Evolutionary conservation across 2,329 filamentous ascomycete species (phyloP).

Genomic region (Alternaria ethzedia): DNA sequence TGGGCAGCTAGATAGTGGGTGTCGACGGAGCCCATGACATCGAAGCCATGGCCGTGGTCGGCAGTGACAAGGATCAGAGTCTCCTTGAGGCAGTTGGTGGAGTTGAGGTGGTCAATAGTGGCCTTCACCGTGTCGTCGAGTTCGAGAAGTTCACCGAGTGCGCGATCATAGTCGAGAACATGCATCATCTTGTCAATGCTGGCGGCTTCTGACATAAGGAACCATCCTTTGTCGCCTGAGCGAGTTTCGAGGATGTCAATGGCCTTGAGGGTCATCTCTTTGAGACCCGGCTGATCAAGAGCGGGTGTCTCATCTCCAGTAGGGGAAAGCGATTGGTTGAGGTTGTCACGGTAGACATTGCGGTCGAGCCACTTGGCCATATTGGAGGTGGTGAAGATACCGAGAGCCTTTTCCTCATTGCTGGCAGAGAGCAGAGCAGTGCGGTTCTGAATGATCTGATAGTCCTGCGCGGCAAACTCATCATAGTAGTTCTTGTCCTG

Average conservation of each 20-base stretch:
- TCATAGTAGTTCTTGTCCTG: conserved; percentile 74
- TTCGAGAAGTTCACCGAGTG: conserved; percentile 83
- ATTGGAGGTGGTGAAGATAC: conserved; percentile 77
- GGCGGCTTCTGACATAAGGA: conserved; percentile 86
- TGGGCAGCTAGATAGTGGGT: conserved; percentile 76
- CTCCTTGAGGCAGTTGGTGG: conserved; percentile 71
- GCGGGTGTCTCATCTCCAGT: conserved; percentile 69
- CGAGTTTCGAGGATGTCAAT: conserved; percentile 75
- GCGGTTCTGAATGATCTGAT: conserved; percentile 75
- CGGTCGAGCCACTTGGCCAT: conserved; percentile 87
- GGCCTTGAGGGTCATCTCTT: conserved; percentile 89
- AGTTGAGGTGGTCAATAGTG: conserved; percentile 72
- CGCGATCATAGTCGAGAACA: conserved; percentile 80
- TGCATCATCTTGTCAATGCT: conserved; percentile 94
- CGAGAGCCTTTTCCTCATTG: conserved; percentile 69
- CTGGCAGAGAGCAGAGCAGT: conserved; percentile 68
- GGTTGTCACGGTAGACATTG: conserved; percentile 76
- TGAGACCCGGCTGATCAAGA: conserved; percentile 79
- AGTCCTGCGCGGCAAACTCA: conserved; percentile 74
- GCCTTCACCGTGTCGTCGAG: conserved; percentile 83
- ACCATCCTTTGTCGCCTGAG: conserved; percentile 75
- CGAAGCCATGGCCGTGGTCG: conserved; percentile 90
- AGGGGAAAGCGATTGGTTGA: conserved; percentile 73
- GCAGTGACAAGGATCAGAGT: conserved; percentile 82
- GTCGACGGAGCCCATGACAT: conserved; percentile 82